These are phyloP conservation scores for Ilyonectria robusta DNA, from an alignment of 2,329 filamentous ascomycete species.

Conservation along the genomic window DNA sequence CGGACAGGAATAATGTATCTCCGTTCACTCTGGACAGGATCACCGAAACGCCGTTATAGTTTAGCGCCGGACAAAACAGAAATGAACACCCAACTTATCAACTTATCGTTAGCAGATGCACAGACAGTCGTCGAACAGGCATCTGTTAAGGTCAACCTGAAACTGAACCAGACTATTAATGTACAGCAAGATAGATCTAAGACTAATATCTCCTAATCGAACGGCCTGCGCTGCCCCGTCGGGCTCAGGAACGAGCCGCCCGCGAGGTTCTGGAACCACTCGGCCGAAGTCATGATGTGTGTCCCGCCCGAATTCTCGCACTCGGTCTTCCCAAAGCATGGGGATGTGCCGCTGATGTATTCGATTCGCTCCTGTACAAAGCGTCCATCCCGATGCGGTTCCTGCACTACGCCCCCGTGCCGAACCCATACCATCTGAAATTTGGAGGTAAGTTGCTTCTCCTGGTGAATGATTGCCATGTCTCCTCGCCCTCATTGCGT, in stretches of 20 bases:
- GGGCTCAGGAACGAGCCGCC: conserved; percentile 38
- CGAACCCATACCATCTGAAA: not conserved
- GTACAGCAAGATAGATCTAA: too few species aligned
- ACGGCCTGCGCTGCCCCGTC: conserved; percentile 52
- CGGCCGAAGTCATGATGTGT: conserved; percentile 52
- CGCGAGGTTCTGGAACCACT: conserved; percentile 35
- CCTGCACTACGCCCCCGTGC: not conserved
- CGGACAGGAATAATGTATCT: too few species aligned
- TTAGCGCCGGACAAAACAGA: too few species aligned
- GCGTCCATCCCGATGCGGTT: not conserved
- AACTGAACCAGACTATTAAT: too few species aligned
- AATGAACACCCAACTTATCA: too few species aligned
- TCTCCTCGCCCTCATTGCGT: not conserved
- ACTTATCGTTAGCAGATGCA: too few species aligned
- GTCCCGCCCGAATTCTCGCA: conserved; percentile 50
- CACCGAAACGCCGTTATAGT: too few species aligned
- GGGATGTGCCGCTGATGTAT: not conserved
- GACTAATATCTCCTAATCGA: too few species aligned
- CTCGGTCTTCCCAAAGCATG: not conserved
- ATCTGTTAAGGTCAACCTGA: too few species aligned
- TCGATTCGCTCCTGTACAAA: not conserved
- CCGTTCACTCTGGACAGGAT: too few species aligned
- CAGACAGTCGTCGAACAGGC: too few species aligned
- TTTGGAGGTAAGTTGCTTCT: not conserved
- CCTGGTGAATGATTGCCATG: not conserved